Percentiles rank a stretch among this genome's conserved stretches.
phyloP scores from a whole-genome alignment of 805 yeast genomes.

The Pichia gijzeniarum region DNA sequence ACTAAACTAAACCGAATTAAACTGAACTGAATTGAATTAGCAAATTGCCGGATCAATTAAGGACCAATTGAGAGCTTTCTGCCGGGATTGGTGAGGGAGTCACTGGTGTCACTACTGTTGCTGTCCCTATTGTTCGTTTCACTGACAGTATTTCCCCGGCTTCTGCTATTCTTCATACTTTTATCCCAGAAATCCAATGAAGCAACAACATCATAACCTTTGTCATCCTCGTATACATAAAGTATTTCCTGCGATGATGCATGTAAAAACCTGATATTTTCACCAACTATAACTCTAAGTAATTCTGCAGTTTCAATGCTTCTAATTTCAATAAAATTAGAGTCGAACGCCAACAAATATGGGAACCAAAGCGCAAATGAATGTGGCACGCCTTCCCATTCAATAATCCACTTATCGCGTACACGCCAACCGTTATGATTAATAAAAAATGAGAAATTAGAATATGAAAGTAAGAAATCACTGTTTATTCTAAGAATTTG shows the following conservation, averaged over 20 bases:
- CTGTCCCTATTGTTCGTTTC: neutral
- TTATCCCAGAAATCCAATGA: constrained; percentile 83
- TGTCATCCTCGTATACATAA: constrained; percentile 86
- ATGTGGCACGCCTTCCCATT: constrained; percentile 96
- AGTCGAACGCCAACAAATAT: constrained; percentile 83
- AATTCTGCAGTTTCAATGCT: constrained; percentile 84
- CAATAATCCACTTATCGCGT: constrained; percentile 85
- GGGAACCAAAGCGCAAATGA: constrained; percentile 93
- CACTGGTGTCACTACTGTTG: no score
- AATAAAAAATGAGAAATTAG: constrained; percentile 91
- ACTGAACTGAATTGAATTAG: no score
- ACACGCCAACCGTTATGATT: constrained; percentile 96
- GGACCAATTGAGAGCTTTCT: no score
- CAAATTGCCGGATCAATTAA: no score
- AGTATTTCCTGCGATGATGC: constrained; percentile 88
- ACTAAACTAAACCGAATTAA: no score
- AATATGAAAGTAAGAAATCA: constrained; percentile 81
- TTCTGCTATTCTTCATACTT: constrained; percentile 23
- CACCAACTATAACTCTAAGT: constrained; percentile 85
- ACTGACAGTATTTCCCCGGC: constrained; percentile 6
- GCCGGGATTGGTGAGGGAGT: no score
- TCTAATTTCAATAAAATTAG: constrained; percentile 84
- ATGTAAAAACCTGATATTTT: constrained; percentile 82
- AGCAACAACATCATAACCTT: constrained; percentile 88
- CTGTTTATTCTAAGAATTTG: constrained; percentile 86